Base-by-base conservation (phyloP, 2,329 filamentous ascomycete species). In the Seiridium unicorne region DNA sequence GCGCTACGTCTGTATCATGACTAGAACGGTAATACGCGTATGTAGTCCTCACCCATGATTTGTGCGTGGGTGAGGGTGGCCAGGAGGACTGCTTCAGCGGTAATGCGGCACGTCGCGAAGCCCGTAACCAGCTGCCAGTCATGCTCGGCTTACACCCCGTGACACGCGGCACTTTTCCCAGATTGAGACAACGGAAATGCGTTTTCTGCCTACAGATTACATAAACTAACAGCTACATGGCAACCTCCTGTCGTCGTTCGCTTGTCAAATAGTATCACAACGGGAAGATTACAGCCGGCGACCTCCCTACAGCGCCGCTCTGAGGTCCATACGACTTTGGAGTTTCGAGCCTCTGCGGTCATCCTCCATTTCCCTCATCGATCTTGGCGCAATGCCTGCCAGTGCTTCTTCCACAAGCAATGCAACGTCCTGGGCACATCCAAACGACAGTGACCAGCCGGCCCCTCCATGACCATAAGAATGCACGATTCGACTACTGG, bases 381-480 rank as follows among this genome's bases (percentile, higher is more conserved):
- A 66, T 48, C 68, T 66, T 8, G 70, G 69, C 10, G 68, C 66
- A 18, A 65, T 46, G 4, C 68, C 69, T 31, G 66, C 62, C 35
- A 76, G 63, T 5, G 72, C 69, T 59, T 77, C 74, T 13, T 75
- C 71, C 6, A 78, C 69, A 49, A 78, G 62, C 48, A 55, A 61
- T 10, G 62, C 64, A 18, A 76, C 73, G 49, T 78, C 75, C 31
- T 66, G 65, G 9, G 76, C 75, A 57, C 75, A 77, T 1, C 75
- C 76, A 61, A 77, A 77, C 0, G 71, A 72, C 59, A 78, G 59
- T 51, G 68, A 74, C 78, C 78, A 80, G 4, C 77, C 78, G 3
- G 76, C 73, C 4, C 76, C 78, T 4, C 77, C 77, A 54, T 80
- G 78, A 1, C 78, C 78, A 61, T 80, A 80, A 1, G 71, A 74